Base-by-base conservation (phyloP, 2,329 filamentous ascomycete genomes). In the Aureobasidium lini region DNA sequence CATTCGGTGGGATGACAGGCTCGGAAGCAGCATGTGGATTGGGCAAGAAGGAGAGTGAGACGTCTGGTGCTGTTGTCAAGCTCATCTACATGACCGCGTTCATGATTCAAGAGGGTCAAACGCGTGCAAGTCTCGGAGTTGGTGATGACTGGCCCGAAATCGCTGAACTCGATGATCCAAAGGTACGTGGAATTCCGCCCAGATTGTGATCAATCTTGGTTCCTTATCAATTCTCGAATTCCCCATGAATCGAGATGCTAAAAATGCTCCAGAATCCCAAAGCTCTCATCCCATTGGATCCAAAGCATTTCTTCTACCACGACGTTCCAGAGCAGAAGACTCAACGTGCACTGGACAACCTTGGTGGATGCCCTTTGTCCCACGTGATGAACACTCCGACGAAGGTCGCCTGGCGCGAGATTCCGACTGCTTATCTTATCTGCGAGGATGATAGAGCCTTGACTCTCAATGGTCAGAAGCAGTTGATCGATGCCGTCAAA, bases 371-470 rank as follows among this genome's bases (percentile, higher is more conserved):
- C 6, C 43, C 54, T 3, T 9, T 48, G 8, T 15, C 42, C n/a
- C 43, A 48, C 44, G 42, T 15, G 10, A 13, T 31, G 5, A n/a
- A 32, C n/a, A 8, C 10, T 2, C 49, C 50, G 11, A 34, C 40
- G 1, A 48, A 49, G 13, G 34, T 46, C 11, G 59, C 59, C 11
- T 60, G 59, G 59, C 72, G 67, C 47, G 64, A 72, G 42, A 70
- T 78, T 16, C 71, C 74, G 2, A 69, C 66, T 23, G 75, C 73
- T 7, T 77, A 75, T 61, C 62, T 78, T 9, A 49, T 74, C n/a
- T 77, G 74, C 61, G 68, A 71, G 60, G 62, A 68, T 15, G 76
- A 77, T 54, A 64, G 65, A 15, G 73, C 73, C 4, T 70, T 76
- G 46, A 70, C 69, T 16, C n/a, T 69, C 8, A 48, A 39, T 3